Evolutionary conservation across 2,329 filamentous ascomycete genomes (phyloP).

Genomic region (Talaromyces sp.): DNA sequence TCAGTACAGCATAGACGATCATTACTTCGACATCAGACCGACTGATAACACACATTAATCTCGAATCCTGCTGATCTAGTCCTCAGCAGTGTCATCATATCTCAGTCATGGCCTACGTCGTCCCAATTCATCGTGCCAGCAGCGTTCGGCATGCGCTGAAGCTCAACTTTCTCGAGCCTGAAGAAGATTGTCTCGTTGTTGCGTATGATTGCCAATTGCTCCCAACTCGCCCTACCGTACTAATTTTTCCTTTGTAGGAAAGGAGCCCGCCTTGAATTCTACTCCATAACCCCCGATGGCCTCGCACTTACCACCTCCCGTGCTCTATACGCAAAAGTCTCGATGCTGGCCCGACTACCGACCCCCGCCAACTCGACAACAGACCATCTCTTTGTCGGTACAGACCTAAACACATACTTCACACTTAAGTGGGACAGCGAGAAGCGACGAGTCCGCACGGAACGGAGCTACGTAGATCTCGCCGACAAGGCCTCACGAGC

Average conservation of each 20-base stretch:
- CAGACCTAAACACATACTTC: constrained; percentile 86
- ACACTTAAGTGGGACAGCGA: constrained; percentile 76
- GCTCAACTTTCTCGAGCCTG: constrained; percentile 68
- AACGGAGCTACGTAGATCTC: constrained; percentile 59
- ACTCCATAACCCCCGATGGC: constrained; percentile 60
- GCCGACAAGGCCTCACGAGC: constrained; percentile 64
- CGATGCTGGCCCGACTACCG: constrained; percentile 62
- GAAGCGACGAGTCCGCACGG: constrained; percentile 51
- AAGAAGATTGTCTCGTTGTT: constrained; percentile 78
- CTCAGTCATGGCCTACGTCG: constrained; percentile 79
- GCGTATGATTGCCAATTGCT: constrained; percentile 60
- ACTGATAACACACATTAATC: background rate
- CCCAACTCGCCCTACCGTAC: background rate
- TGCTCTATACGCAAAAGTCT: constrained; percentile 78
- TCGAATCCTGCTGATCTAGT: background rate
- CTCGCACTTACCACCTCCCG: constrained; percentile 66
- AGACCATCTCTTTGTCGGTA: constrained; percentile 89
- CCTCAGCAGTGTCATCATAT: background rate
- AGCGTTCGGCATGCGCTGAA: constrained; percentile 86
- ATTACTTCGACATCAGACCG: background rate
- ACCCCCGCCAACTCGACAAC: constrained; percentile 66
- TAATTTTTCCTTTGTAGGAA: constrained; percentile 55
- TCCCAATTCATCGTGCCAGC: constrained; percentile 87
- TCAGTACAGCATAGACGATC: background rate
- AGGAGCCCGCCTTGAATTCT: constrained; percentile 82